Percentiles rank a stretch among this genome's conserved stretches.
Evolutionary conservation across 2,329 filamentous ascomycete genomes (phyloP).

Genomic region (Fonsecaea pedrosoi): DNA sequence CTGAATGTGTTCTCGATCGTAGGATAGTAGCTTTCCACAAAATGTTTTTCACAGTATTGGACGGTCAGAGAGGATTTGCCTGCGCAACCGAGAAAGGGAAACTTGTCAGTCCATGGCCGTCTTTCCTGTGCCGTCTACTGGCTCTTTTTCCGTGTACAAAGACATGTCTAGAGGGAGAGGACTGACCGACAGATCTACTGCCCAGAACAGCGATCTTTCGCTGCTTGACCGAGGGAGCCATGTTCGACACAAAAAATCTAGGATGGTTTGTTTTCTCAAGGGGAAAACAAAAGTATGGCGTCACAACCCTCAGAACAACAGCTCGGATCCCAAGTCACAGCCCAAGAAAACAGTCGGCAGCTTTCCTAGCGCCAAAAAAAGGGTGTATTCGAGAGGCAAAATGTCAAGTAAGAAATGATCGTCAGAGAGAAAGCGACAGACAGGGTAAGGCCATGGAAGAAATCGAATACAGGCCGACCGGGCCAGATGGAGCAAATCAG

Average conservation of each 20-base stretch:
- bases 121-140: background rate
- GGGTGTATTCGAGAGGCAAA: slow-evolving; percentile 12
- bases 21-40: slow-evolving; percentile 98
- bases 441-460: slow-evolving; percentile 11
- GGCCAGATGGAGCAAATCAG: slow-evolving; percentile 25
- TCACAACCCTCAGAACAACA: background rate
- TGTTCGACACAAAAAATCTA: slow-evolving; percentile 43
- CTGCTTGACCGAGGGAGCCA: slow-evolving; percentile 79
- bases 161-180: background rate
- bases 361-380: slow-evolving; percentile 10
- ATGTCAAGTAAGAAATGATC: slow-evolving; percentile 14
- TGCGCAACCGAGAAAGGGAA: slow-evolving; percentile 48
- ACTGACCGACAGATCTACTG: slow-evolving; percentile 85
- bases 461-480: slow-evolving; percentile 15
- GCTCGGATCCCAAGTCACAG: slow-evolving; percentile 8
- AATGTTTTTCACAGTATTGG: slow-evolving; percentile 95
- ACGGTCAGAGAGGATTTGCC: slow-evolving; percentile 98
- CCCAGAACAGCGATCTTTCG: slow-evolving; percentile 95
- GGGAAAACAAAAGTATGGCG: background rate
- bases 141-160: background rate
- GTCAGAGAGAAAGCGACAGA: slow-evolving; percentile 14
- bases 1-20: slow-evolving; percentile 99
- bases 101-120: slow-evolving; percentile 13
- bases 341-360: slow-evolving; percentile 15
- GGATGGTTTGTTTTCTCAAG: background rate